Percentiles rank a stretch among this genome's conserved stretches.
These are phyloP conservation scores for Secale cereale DNA, from an alignment of 176 grass and related monocot species.

Conservation along the genomic window DNA sequence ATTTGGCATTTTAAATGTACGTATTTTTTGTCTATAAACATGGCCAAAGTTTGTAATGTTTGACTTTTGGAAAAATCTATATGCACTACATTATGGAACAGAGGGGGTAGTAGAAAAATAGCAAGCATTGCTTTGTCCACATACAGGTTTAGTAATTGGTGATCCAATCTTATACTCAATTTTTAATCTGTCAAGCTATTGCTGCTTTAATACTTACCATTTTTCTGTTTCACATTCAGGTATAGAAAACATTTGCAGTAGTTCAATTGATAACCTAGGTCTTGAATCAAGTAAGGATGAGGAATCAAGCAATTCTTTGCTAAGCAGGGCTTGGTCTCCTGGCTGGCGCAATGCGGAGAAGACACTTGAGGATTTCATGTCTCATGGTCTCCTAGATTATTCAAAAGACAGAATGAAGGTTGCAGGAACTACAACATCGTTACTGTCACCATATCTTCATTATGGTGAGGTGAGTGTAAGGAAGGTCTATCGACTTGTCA, in stretches of 20 bases:
- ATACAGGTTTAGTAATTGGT: conserved; percentile 5
- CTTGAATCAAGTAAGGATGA: conserved; percentile 84
- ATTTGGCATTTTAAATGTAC: too few relatives aligned
- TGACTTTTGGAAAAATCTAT: too few relatives aligned
- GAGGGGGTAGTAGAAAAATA: not conserved
- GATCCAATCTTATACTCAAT: not conserved
- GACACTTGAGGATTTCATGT: conserved; percentile 66
- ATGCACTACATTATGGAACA: too few relatives aligned
- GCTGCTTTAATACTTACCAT: conserved; percentile 30
- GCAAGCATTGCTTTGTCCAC: not conserved
- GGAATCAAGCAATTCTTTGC: conserved; percentile 90
- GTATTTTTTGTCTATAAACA: too few relatives aligned
- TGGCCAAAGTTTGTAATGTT: too few relatives aligned
- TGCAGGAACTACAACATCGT: conserved; percentile 66
- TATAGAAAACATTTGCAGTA: conserved; percentile 44
- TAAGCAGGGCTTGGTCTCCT: conserved; percentile 82
- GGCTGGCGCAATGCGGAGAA: conserved; percentile 82
- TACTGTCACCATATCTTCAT: conserved; percentile 89
- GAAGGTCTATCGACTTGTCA: conserved; percentile 68
- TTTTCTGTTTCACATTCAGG: conserved; percentile 48
- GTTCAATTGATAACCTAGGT: conserved; percentile 69
- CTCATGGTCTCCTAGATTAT: conserved; percentile 70
- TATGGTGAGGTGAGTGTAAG: conserved; percentile 88
- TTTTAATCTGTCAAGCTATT: not conserved
- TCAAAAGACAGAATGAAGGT: conserved; percentile 72